These are phyloP conservation scores for Penicillium paradoxum DNA, from an alignment of 495 filamentous ascomycete species.

Conservation along the genomic window DNA sequence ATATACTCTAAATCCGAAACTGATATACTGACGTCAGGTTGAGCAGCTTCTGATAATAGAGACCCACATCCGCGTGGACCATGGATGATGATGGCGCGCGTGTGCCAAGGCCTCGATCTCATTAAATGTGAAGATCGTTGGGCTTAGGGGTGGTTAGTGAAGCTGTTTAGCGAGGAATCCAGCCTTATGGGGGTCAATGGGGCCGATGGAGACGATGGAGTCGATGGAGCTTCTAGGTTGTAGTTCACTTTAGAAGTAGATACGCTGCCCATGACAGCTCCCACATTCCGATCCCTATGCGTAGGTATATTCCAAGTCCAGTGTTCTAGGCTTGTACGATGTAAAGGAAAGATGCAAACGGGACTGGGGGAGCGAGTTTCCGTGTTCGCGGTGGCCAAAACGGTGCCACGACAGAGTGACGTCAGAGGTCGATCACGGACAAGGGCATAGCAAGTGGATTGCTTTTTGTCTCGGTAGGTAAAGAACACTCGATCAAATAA, in stretches of 20 bases:
- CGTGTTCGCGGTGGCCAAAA: background rate
- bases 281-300: too few species aligned
- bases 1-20: background rate
- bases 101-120: slow-evolving; percentile 9
- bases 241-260: background rate
- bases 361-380: slow-evolving; percentile 2
- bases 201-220: background rate
- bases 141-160: background rate
- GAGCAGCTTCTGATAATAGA: slow-evolving; percentile 1
- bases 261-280: background rate
- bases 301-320: too few species aligned
- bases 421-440: slow-evolving; percentile 5
- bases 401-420: slow-evolving; percentile 4
- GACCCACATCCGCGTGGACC: background rate
- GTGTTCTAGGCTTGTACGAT: background rate
- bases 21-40: slow-evolving; percentile 7
- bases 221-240: background rate
- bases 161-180: background rate
- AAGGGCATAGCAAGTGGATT: background rate
- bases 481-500: background rate
- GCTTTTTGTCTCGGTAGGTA: background rate
- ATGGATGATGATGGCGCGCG: slow-evolving; percentile 9
- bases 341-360: background rate
- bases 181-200: background rate
- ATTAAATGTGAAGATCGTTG: background rate